Evolutionary conservation across 176 grass and related monocot genomes (phyloP).

Genomic region (Oryza officinalis): DNA sequence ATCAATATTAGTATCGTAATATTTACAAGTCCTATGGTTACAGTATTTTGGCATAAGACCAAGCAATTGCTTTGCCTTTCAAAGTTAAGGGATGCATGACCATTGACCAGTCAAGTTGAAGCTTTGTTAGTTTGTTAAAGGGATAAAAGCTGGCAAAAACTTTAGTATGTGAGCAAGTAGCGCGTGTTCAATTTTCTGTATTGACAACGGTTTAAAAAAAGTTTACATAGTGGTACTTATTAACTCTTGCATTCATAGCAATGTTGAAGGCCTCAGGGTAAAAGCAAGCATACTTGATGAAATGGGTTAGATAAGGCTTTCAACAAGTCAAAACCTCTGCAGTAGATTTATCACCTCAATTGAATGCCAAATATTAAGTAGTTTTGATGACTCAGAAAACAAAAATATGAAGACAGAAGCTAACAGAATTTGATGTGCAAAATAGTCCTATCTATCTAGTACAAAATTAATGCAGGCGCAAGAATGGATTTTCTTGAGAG

Average conservation of each 20-base stretch:
- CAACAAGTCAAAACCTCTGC: background rate
- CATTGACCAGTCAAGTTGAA: background rate
- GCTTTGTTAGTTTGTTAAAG: background rate
- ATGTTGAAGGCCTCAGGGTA: background rate
- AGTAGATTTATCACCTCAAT: conserved; percentile 16
- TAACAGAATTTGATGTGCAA: background rate
- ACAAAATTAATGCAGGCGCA: background rate
- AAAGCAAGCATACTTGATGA: conserved; percentile 1
- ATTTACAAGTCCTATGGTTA: background rate
- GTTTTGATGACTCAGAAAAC: background rate
- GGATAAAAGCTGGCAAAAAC: background rate
- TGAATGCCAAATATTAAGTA: background rate
- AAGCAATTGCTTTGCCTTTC: background rate
- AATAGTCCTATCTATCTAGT: background rate
- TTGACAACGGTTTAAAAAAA: background rate
- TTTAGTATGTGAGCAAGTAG: conserved; percentile 24
- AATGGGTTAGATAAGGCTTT: background rate
- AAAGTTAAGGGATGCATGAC: background rate
- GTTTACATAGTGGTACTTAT: background rate
- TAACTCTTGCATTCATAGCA: conserved; percentile 11
- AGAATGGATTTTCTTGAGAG: background rate
- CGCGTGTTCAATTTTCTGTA: background rate
- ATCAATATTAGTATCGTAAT: background rate
- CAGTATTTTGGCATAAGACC: conserved; percentile 2
- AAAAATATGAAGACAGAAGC: conserved; percentile 15